These are phyloP conservation scores for Populus hybrid DNA, from an alignment of 441 rosid genomes.

Conservation along the genomic window DNA sequence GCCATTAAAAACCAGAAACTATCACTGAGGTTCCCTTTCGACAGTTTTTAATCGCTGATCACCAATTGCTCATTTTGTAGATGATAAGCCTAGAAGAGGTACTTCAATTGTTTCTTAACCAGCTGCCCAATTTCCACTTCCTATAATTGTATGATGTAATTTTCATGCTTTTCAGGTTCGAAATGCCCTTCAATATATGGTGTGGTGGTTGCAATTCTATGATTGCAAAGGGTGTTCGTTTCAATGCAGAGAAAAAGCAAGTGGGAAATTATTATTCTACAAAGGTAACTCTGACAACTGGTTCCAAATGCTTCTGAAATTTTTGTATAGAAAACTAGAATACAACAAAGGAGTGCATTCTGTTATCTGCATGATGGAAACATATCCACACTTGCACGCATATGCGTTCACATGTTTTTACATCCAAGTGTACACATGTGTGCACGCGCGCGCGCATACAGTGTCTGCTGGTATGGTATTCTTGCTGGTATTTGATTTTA, in stretches of 20 bases:
- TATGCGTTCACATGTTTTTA: background rate
- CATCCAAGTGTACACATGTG: too few species aligned
- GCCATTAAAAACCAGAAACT: too few species aligned
- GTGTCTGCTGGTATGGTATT: background rate
- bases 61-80: background rate
- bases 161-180: slow-evolving; percentile 54
- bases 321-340: background rate
- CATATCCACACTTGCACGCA: background rate
- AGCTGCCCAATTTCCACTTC: background rate
- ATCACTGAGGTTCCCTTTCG: background rate
- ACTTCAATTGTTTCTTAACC: background rate
- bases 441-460: fast-evolving
- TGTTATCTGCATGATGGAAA: background rate
- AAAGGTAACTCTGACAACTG: slow-evolving; percentile 46
- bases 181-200: slow-evolving; percentile 94
- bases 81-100: background rate
- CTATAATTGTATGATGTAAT: background rate
- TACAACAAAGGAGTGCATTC: background rate
- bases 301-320: background rate
- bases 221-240: slow-evolving; percentile 93
- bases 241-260: slow-evolving; percentile 96
- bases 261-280: slow-evolving; percentile 96
- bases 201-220: slow-evolving; percentile 95
- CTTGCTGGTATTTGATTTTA: background rate
- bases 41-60: background rate